phyloP scores from a whole-genome alignment of 768 basidiomycete species.

The Termitomyces titanicus region DNA sequence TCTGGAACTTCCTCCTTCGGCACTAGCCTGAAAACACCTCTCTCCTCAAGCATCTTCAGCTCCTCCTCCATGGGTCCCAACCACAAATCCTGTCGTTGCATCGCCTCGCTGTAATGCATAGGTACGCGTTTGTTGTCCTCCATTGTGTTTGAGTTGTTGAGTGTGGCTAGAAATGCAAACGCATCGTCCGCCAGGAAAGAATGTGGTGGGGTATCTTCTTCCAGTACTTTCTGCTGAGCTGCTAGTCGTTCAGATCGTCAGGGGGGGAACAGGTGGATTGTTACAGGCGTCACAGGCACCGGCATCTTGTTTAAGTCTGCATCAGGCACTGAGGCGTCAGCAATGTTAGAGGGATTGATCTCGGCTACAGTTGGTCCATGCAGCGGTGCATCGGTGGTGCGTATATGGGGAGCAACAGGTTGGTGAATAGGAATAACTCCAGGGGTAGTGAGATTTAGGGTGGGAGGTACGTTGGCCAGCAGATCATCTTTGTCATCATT shows the following conservation, averaged over 20 bases:
- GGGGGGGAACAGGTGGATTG: too few relatives aligned
- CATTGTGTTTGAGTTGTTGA: background rate
- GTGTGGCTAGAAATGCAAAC: background rate
- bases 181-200: background rate
- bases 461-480: too few relatives aligned
- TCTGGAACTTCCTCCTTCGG: background rate
- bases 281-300: background rate
- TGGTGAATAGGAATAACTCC: too few relatives aligned
- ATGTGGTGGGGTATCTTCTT: background rate
- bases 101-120: conserved; percentile 9
- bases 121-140: background rate
- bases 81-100: conserved; percentile 13
- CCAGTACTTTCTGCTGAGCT: background rate
- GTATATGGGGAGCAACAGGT: too few relatives aligned
- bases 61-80: conserved; percentile 11
- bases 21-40: conserved; percentile 15
- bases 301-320: background rate
- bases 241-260: background rate
- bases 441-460: too few relatives aligned
- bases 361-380: too few relatives aligned
- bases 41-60: conserved; percentile 17
- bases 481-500: too few relatives aligned
- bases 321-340: too few relatives aligned
- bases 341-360: too few relatives aligned
- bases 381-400: too few relatives aligned